Evolutionary conservation across 2,329 filamentous ascomycete species (phyloP).

Genomic region (Aspergillus vadensis): DNA sequence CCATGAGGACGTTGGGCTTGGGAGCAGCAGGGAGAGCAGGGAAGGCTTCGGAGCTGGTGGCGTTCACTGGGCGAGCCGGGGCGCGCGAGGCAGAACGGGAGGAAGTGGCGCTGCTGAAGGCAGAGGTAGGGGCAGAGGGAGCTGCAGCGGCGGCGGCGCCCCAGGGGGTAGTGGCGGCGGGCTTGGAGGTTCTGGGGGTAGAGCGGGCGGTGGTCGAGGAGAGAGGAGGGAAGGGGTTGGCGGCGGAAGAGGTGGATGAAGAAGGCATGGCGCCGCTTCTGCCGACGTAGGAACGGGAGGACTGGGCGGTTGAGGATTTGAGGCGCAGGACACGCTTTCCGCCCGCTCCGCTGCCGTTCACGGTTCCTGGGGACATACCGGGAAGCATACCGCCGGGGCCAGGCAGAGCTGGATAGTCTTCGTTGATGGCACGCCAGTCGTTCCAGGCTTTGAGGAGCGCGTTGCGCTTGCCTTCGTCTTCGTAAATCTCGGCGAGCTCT

Average conservation of each 20-base stretch:
- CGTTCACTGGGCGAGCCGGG: constrained; percentile 26
- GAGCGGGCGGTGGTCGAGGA: constrained; percentile 30
- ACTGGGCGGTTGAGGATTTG: constrained; percentile 70
- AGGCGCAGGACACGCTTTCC: constrained; percentile 64
- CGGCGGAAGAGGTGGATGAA: constrained; percentile 27
- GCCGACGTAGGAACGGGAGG: constrained; percentile 62
- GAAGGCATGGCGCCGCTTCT: constrained; percentile 57
- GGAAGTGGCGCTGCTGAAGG: constrained; percentile 29
- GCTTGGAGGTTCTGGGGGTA: constrained; percentile 22
- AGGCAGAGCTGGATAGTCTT: constrained; percentile 89
- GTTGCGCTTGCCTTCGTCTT: constrained; percentile 74
- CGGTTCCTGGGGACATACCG: constrained; percentile 47
- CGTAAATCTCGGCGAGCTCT: constrained; percentile 90
- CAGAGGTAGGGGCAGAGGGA: constrained; percentile 24
- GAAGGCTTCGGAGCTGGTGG: constrained; percentile 63
- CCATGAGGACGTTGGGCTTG: constrained; percentile 62
- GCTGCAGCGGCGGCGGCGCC: constrained; percentile 24
- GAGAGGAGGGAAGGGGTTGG: constrained; percentile 52
- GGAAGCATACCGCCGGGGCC: constrained; percentile 70
- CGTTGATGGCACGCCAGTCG: constrained; percentile 93
- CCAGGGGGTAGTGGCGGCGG: constrained; percentile 28
- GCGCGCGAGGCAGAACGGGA: constrained; percentile 29
- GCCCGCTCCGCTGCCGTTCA: constrained; percentile 60
- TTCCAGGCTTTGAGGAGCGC: constrained; percentile 82
- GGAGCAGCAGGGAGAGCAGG: constrained; percentile 79